Evolutionary conservation across 2,329 filamentous ascomycete genomes (phyloP), one percentile per base, ranked within the genome.

Genomic region (Fusarium concolor): DNA sequence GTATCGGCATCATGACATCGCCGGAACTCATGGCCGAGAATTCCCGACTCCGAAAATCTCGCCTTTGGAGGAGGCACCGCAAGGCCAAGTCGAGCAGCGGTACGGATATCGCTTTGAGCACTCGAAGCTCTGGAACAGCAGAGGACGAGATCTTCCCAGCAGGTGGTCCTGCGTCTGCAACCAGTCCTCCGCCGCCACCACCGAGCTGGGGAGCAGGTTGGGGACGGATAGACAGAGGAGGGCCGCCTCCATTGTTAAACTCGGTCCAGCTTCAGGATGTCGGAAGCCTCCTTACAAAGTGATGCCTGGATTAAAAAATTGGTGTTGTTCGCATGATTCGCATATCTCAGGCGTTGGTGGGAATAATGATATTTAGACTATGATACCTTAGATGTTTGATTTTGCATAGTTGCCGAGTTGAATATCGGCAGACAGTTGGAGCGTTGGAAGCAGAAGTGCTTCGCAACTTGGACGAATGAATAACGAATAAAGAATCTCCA

Each of bases 1-100:
- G 77, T 12, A 67, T 79, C 20, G 81, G 80, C 12, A 83, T 82
- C 65, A 83, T 82, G 80, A 79, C 79, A 2, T 81, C 78, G 5
- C 81, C 82, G 2, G 79, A 83, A 45, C 56, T 80, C 66, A 43
- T 77, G 67, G 65, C 69, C n/a, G 68, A 76, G 31, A 70, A 66
- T 17, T 53, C 62, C 3, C 62, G 71, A 6, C 59, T 74, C 22
- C 70, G 72, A 20, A 72, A 67, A 38, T 39, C 67, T 5, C 74
- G 71, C 3, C 72, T 78, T 45, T 79, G 77, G 78, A 68, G 74
- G 50, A 71, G 69, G 28, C 62, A 67, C 4, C 68, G 70, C 17
- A 76, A 74, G 37, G 56, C 67, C 12, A 76, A 77, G 24, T 67
- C 67, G 10, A 70, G 73, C 44, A 77, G 73, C 39, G 72, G 65